Conservation (phyloP, 768 basidiomycete species). For the Solioccasus polychromus region DNA sequence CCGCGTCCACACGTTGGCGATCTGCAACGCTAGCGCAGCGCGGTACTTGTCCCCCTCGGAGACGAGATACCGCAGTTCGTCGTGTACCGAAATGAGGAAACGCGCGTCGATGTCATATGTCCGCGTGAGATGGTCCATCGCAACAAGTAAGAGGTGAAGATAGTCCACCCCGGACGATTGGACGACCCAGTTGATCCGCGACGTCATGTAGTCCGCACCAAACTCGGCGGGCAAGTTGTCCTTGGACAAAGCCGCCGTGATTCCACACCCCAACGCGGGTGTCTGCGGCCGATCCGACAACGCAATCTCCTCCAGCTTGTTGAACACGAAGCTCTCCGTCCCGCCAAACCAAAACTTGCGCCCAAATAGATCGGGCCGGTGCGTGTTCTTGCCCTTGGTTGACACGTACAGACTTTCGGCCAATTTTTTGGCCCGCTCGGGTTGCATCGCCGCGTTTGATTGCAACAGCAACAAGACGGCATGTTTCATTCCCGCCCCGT, state of each 20-base stretch:
- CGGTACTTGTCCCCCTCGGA: conserved; percentile 86
- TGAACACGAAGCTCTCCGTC: conserved; percentile 94
- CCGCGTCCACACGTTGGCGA: conserved; percentile 95
- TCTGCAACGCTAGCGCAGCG: conserved; percentile 87
- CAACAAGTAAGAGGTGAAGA: conserved; percentile 91
- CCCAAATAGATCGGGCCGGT: conserved; percentile 67
- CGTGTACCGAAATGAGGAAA: conserved; percentile 95
- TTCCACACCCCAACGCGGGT: conserved; percentile 90
- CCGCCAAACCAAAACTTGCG: conserved; percentile 96
- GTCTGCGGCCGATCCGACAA: conserved; percentile 83
- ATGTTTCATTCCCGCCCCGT: conserved; percentile 96
- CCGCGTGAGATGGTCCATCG: conserved; percentile 84
- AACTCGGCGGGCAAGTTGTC: conserved; percentile 80
- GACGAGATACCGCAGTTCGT: conserved; percentile 93
- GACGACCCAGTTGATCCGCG: conserved; percentile 98
- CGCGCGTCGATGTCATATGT: conserved; percentile 85
- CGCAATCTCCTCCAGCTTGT: conserved; percentile 95
- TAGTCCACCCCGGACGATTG: conserved; percentile 99
- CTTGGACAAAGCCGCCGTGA: conserved; percentile 91
- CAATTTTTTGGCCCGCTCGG: conserved; percentile 72
- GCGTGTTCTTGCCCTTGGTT: conserved; percentile 90
- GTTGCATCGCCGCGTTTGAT: conserved; percentile 74
- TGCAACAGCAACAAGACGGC: conserved; percentile 86
- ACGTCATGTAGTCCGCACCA: conserved; percentile 88
- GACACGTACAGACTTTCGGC: conserved; percentile 86